A percentile compares a stretch with the other conserved stretches of the same genome.
phyloP scores from a whole-genome alignment of 495 filamentous ascomycete genomes.

The Aspergillus funiculosus region DNA sequence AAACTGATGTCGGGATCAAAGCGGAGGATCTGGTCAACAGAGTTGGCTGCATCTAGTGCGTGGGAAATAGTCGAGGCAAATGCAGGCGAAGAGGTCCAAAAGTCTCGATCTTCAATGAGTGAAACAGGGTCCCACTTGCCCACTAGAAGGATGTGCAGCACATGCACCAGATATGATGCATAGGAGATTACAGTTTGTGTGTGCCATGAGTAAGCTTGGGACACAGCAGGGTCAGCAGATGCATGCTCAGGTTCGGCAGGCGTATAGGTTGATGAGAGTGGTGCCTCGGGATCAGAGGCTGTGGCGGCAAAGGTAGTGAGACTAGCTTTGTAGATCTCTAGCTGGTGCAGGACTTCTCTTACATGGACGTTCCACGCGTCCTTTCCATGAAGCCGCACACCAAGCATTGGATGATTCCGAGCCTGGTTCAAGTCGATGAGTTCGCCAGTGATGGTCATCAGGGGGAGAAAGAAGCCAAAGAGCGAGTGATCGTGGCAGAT shows the following conservation, averaged over 20 bases:
- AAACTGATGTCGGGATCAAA: slow-evolving; percentile 80
- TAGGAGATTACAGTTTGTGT: slow-evolving; percentile 88
- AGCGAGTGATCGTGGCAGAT: slow-evolving; percentile 85
- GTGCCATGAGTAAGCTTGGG: slow-evolving; percentile 55
- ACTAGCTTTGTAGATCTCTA: slow-evolving; percentile 76
- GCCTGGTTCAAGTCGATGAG: slow-evolving; percentile 88
- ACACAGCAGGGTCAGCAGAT: slow-evolving; percentile 43
- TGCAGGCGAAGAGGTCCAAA: slow-evolving; percentile 79
- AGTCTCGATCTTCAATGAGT: slow-evolving; percentile 78
- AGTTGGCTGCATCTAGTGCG: slow-evolving; percentile 72
- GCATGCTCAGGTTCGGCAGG: slow-evolving; percentile 22
- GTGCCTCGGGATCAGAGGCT: slow-evolving; percentile 27
- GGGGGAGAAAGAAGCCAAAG: slow-evolving; percentile 85
- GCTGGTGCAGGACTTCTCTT: slow-evolving; percentile 68
- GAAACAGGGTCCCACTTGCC: slow-evolving; percentile 87
- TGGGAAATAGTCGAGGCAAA: slow-evolving; percentile 78
- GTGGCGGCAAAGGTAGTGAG: slow-evolving; percentile 73
- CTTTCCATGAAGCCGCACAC: slow-evolving; percentile 66
- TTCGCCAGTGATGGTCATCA: slow-evolving; percentile 94
- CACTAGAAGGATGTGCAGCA: slow-evolving; percentile 74
- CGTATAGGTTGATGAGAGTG: slow-evolving; percentile 19
- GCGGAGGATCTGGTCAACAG: slow-evolving; percentile 76
- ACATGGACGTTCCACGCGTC: slow-evolving; percentile 76
- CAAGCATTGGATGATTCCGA: slow-evolving; percentile 82
- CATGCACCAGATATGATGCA: slow-evolving; percentile 80